Conservation (phyloP, 345 rosid genomes). For the Gossypium stocksii region DNA sequence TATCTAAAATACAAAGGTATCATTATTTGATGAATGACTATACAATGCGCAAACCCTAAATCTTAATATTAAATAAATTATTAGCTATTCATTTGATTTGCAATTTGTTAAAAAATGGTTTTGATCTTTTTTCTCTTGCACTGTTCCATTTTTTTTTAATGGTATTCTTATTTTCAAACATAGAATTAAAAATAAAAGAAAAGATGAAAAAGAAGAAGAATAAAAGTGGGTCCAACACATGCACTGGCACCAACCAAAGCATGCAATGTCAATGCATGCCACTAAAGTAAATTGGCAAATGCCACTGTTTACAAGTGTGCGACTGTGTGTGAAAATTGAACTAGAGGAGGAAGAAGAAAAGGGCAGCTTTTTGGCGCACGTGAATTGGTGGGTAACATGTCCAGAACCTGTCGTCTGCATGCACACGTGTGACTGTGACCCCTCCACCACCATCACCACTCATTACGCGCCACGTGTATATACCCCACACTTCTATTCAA, state of each 20-base stretch:
- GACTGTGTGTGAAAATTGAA: not conserved
- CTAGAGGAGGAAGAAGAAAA: not conserved
- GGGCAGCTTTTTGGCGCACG: conserved; percentile 27
- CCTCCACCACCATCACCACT: conserved; percentile 14
- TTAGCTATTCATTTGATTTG: too few relatives aligned
- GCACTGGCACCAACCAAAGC: not conserved
- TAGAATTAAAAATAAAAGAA: not conserved
- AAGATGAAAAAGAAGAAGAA: not conserved
- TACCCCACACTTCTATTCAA: not conserved
- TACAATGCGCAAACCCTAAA: too few relatives aligned
- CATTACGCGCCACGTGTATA: conserved; percentile 7
- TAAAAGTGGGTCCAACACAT: not conserved
- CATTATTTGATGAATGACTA: too few relatives aligned
- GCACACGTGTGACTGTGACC: conserved; percentile 38
- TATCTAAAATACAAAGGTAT: too few relatives aligned
- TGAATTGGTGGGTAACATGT: conserved; percentile 29
- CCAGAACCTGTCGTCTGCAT: conserved; percentile 25
- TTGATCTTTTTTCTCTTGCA: not conserved
- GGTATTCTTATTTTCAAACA: not conserved
- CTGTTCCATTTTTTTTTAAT: not conserved
- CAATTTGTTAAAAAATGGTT: not conserved
- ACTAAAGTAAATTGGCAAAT: not conserved
- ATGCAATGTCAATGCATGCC: not conserved
- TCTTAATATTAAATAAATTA: too few relatives aligned
- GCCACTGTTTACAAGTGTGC: not conserved